These are phyloP conservation scores for Pleurotus salmoneostramineus DNA, from an alignment of 768 basidiomycete species.

Conservation along the genomic window DNA sequence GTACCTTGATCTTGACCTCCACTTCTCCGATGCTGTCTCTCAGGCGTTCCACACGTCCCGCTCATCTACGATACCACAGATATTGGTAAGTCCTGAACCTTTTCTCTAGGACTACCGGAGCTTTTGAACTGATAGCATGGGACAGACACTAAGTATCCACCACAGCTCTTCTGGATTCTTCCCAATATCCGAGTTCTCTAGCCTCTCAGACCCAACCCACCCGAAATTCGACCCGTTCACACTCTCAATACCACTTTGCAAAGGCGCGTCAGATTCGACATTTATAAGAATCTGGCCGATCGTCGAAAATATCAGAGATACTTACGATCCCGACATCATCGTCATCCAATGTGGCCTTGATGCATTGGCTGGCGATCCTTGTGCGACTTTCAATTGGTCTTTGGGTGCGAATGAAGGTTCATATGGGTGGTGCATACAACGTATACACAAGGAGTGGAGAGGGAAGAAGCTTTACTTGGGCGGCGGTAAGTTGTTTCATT, in stretches of 20 bases:
- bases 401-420: conserved; percentile 54
- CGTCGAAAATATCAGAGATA: conserved; percentile 54
- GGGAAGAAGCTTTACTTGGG: conserved; percentile 70
- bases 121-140: conserved; percentile 3
- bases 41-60: conserved; percentile 58
- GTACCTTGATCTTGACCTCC: conserved; percentile 92
- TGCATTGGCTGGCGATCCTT: conserved; percentile 81
- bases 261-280: conserved; percentile 65
- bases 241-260: conserved; percentile 73
- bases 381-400: conserved; percentile 69
- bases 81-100: conserved; percentile 33
- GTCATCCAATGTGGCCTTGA: conserved; percentile 88
- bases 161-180: conserved; percentile 83
- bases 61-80: conserved; percentile 33
- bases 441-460: conserved; percentile 49
- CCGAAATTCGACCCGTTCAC: conserved; percentile 55
- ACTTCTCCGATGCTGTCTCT: conserved; percentile 87
- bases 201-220: conserved; percentile 34
- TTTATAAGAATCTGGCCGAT: conserved; percentile 61
- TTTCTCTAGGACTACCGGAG: neutral
- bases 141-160: conserved; percentile 79
- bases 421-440: conserved; percentile 63
- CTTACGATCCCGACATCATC: conserved; percentile 73
- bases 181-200: conserved; percentile 54
- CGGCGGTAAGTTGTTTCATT: conserved; percentile 48